Base-by-base conservation (phyloP, 2,329 filamentous ascomycete species). In the Epichloe brachyelytri region DNA sequence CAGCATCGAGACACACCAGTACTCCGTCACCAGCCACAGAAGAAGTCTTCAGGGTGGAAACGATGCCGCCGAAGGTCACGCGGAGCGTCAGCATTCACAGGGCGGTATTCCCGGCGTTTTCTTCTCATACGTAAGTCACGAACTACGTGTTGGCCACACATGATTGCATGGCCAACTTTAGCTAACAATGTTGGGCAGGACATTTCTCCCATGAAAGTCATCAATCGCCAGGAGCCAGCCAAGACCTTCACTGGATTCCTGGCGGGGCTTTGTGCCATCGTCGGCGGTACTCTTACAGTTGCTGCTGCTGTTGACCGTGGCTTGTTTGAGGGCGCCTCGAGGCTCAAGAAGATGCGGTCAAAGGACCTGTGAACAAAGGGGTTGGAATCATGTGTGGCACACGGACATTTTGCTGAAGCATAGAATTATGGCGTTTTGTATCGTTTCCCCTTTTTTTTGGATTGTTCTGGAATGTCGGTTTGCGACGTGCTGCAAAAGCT, bases 201-300 rank as follows among this genome's bases (percentile, higher is more conserved):
- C 62, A 98, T 98, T 67, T 97, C 91, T 2, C 93, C 93, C 5
- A 98, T 98, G 93, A 98, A 97, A 73, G 91, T 98, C 54, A 86
- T 98, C 70, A 98, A 98, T 74, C 85, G 90, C 51, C 94, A 98
- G 72, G 85, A 87, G 58, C 81, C 88, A 45, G 75, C 83, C 54
- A 97, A 97, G 75, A 86, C 85, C 4, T 94, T 98, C 66, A 82
- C 88, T 0, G 87, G 87, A 17, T 98, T 98, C 74, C 69, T 98
- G 53, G 91, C 93, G 1, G 93, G 93, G 46, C 80, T 98, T 19
- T 98, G 93, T 67, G 91, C 91, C 38, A 86, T 97, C 54, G 83
- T 98, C 48, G 93, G 93, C 55, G 93, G 93, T 58, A 98, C 93
- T 0, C 71, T 98, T 58, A 98, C 93, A 0, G 93, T 98, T 17